Percentiles rank a stretch among this genome's conserved stretches.
phyloP scores from a whole-genome alignment of 2,329 filamentous ascomycete genomes.

The Ramularia collo-cygni region DNA sequence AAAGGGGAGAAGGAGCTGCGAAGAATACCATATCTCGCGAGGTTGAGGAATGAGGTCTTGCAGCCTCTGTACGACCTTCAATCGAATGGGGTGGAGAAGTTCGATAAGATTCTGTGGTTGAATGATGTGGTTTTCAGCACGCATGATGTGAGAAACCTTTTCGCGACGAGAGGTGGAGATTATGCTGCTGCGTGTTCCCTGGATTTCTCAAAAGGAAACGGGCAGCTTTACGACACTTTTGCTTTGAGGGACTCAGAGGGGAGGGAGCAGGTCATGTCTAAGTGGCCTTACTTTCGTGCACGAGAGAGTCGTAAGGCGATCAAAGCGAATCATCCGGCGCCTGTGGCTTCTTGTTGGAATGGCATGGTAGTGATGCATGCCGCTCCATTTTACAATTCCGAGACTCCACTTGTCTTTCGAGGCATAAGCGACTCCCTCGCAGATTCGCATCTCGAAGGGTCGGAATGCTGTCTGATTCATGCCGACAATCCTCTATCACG shows the following conservation, averaged over 20 bases:
- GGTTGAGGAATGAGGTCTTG: constrained; percentile 57
- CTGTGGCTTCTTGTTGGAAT: constrained; percentile 63
- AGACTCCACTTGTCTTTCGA: constrained; percentile 51
- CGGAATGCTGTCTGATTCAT: constrained; percentile 72
- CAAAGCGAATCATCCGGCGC: constrained; percentile 46
- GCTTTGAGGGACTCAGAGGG: constrained; percentile 51
- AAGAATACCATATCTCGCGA: constrained; percentile 62
- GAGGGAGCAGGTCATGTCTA: constrained; percentile 45
- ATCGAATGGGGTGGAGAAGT: constrained; percentile 42
- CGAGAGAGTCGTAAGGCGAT: constrained; percentile 48
- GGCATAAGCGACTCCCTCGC: constrained; percentile 57
- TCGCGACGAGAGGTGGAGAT: constrained; percentile 51
- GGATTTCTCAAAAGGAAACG: constrained; percentile 50
- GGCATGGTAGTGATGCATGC: constrained; percentile 46
- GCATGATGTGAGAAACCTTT: constrained; percentile 49
- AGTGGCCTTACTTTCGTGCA: constrained; percentile 55
- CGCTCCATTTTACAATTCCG: constrained; percentile 45
- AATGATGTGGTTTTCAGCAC: constrained; percentile 58
- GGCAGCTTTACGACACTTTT: constrained; percentile 55
- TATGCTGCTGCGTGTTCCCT: constrained; percentile 58
- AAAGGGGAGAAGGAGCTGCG: constrained; percentile 49
- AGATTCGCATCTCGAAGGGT: constrained; percentile 60
- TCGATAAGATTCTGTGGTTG: constrained; percentile 56
- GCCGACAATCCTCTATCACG: constrained; percentile 57
- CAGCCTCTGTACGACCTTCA: constrained; percentile 49